phyloP scores from a whole-genome alignment of 805 yeast species.

The Peterozyma xylosa region DNA sequence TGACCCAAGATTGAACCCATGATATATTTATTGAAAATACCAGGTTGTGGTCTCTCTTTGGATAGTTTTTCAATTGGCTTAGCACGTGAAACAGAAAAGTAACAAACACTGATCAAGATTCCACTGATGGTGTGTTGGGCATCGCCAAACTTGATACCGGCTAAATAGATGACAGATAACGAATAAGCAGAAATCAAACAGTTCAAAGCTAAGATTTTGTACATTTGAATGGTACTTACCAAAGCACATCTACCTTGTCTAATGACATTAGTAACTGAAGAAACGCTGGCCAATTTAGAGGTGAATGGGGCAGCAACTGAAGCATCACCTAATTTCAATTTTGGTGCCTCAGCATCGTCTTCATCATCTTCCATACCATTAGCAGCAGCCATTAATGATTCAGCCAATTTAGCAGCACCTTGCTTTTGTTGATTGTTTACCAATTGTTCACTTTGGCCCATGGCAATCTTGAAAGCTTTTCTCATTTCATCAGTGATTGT shows the following conservation, averaged over 20 bases:
- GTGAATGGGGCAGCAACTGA: conserved; percentile 99
- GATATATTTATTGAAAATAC: conserved; percentile 89
- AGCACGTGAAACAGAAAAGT: conserved; percentile 91
- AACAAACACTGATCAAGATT: conserved; percentile 83
- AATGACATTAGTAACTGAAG: conserved; percentile 86
- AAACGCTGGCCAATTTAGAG: conserved; percentile 84
- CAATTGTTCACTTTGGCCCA: conserved; percentile 18
- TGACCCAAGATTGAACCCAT: conserved; percentile 98
- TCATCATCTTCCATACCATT: conserved; percentile 50
- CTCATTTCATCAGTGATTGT: conserved; percentile 69
- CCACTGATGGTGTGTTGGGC: conserved; percentile 98
- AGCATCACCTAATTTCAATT: conserved; percentile 93
- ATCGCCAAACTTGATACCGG: conserved; percentile 98
- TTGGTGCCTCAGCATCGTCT: conserved; percentile 78
- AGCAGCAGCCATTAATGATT: conserved; percentile 49
- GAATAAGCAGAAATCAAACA: conserved; percentile 97
- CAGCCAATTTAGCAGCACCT: conserved; percentile 43
- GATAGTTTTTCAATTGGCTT: conserved; percentile 83
- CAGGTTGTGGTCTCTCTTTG: conserved; percentile 94
- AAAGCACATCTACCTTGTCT: conserved; percentile 98
- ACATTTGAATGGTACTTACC: conserved; percentile 97
- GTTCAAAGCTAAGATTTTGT: conserved; percentile 92
- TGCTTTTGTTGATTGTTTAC: conserved; percentile 15
- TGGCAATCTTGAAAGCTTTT: conserved; percentile 48
- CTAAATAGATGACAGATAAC: conserved; percentile 84